phyloP scores from a whole-genome alignment of 1,284 basidiomycete species.

The Cryptococcus wingfieldii region DNA sequence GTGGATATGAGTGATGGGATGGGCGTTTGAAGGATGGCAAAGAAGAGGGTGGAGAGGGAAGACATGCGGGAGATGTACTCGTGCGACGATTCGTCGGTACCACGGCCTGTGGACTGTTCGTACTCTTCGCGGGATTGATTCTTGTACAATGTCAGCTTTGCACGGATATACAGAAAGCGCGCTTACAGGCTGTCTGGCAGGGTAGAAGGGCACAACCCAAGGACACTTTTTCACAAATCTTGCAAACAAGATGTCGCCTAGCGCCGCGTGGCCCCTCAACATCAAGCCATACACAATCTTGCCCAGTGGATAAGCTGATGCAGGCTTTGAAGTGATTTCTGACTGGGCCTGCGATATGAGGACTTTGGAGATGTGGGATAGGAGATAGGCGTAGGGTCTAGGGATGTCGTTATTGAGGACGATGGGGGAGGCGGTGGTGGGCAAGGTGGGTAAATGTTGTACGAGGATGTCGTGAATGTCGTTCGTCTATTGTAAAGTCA shows the following conservation, averaged over 20 bases:
- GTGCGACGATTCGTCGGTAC: constrained; percentile 54
- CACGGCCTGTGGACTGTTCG: constrained; percentile 63
- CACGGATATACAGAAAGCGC: not conserved
- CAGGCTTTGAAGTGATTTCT: constrained; percentile 85
- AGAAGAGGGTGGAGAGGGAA: constrained; percentile 84
- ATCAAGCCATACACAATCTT: constrained; percentile 69
- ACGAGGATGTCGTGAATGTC: constrained; percentile 60
- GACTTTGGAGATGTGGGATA: constrained; percentile 82
- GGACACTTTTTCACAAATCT: constrained; percentile 76
- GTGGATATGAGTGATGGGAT: constrained; percentile 37
- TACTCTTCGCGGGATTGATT: constrained; percentile 56
- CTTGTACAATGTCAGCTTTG: constrained; percentile 18
- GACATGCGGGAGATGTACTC: constrained; percentile 73
- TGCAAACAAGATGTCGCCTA: constrained; percentile 77
- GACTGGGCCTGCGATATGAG: constrained; percentile 90
- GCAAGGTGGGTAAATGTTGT: constrained; percentile 39
- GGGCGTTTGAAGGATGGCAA: constrained; percentile 62
- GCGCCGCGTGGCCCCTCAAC: constrained; percentile 53
- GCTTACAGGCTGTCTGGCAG: constrained; percentile 40
- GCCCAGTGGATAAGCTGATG: constrained; percentile 77
- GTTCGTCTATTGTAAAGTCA: constrained; percentile 53
- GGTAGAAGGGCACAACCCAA: constrained; percentile 53
- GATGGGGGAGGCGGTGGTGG: constrained; percentile 47
- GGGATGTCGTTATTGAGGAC: constrained; percentile 38
- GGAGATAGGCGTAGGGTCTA: constrained; percentile 62